These are phyloP conservation scores for Xylaria sp. DNA, from an alignment of 495 filamentous ascomycete genomes.

Conservation along the genomic window DNA sequence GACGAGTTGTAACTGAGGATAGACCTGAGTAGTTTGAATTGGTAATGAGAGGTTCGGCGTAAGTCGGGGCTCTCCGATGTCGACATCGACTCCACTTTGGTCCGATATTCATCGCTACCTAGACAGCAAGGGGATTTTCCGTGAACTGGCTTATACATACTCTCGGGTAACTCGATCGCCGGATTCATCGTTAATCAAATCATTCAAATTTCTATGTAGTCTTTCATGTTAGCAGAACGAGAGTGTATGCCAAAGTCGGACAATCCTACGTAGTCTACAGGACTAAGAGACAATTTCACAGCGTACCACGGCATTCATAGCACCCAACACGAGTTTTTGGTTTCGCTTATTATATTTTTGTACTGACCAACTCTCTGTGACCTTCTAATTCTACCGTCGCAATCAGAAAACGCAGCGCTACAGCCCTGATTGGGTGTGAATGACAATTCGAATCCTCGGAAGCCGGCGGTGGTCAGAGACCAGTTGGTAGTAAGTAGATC, in stretches of 20 bases:
- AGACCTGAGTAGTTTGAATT: neutral
- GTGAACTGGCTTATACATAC: neutral
- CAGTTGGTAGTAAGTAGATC: neutral
- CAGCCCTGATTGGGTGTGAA: neutral
- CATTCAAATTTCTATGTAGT: neutral
- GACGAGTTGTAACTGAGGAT: neutral
- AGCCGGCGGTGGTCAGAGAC: neutral
- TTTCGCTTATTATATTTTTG: slow-evolving; percentile 22
- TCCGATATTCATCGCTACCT: slow-evolving; percentile 1
- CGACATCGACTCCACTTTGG: slow-evolving; percentile 20
- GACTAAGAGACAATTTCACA: neutral
- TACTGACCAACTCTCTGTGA: neutral
- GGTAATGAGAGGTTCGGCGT: neutral
- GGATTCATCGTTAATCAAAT: neutral
- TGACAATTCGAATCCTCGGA: neutral
- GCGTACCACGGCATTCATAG: neutral
- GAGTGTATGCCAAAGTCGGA: neutral
- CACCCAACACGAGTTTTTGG: neutral
- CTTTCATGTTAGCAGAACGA: neutral
- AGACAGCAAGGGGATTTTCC: neutral
- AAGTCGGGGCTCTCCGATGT: slow-evolving; percentile 16
- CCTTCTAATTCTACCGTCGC: slow-evolving; percentile 25
- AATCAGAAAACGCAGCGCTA: slow-evolving; percentile 15
- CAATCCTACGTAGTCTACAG: neutral
- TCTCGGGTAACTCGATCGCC: neutral